phyloP scores from a whole-genome alignment of 192 early-diverging fungal genomes.

The Geosiphon pyriformis region DNA sequence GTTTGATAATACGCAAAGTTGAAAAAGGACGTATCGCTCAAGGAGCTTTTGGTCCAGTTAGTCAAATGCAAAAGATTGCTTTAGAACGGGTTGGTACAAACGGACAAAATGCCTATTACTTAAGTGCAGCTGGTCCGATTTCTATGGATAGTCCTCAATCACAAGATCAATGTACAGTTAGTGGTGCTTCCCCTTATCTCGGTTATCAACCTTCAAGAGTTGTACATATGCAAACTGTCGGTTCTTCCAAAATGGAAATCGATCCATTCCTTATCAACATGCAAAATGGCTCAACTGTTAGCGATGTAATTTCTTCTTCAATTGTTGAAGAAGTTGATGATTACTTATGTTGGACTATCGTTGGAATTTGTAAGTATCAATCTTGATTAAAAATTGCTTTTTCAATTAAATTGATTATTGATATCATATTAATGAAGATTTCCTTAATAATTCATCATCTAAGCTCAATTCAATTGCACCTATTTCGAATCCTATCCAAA shows the following conservation, averaged over 20 bases:
- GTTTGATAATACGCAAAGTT: constrained; percentile 72
- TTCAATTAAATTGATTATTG: no score
- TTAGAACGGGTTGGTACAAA: constrained; percentile 41
- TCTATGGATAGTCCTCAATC: constrained; percentile 16
- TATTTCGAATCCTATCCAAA: not conserved
- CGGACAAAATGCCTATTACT: constrained; percentile 29
- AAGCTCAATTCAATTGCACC: not conserved
- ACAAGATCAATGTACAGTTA: constrained; percentile 18
- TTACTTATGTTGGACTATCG: constrained; percentile 82
- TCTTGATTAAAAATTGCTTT: no score
- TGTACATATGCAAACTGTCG: constrained; percentile 21
- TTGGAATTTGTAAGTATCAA: constrained; percentile 66
- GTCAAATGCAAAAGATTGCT: constrained; percentile 84
- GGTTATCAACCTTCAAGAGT: constrained; percentile 23
- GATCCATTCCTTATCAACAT: constrained; percentile 27
- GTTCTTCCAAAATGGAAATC: constrained; percentile 26
- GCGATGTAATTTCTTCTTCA: not conserved
- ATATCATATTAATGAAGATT: no score
- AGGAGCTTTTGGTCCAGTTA: constrained; percentile 61
- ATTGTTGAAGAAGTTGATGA: constrained; percentile 56
- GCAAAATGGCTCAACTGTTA: not conserved
- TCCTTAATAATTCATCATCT: no score
- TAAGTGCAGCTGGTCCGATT: constrained; percentile 40
- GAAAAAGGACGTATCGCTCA: constrained; percentile 66
- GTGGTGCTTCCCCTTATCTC: constrained; percentile 14